Evolutionary conservation across 2,329 filamentous ascomycete species (phyloP), one percentile per base, ranked within the genome.

Genomic region (Colletotrichum agaves): DNA sequence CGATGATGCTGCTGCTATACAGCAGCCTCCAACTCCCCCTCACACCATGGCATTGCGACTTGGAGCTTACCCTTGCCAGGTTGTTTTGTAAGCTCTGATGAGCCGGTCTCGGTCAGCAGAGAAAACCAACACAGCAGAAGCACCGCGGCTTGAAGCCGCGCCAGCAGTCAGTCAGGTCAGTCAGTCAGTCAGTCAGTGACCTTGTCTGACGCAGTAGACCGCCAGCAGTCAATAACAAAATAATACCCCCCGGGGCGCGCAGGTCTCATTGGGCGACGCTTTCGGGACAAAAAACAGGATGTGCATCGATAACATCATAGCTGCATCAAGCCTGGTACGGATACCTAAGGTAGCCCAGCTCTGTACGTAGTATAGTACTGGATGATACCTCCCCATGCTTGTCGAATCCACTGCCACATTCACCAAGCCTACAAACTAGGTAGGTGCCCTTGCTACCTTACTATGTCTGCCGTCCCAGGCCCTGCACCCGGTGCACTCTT

Each of bases 251-350:
- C n/a, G n/a, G n/a, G n/a, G n/a, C n/a, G 53, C 62, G 61, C 15
- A 37, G 46, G 49, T 69, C 56, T 62, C 35, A 69, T 69, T 67
- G 62, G 66, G 35, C 56, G 49, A 56, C 50, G 41, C 17, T 67
- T 66, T 55, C 62, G 23, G 56, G 56, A 61, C 33, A 69, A 52
- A 68, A 68, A 67, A 67, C 66, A 56, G 66, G 66, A 61, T 69
- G 63, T 46, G 49, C 56, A 35, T 67, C 50, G 62, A 69, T 69
- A 69, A 62, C 66, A 69, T 69, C 66, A 69, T 69, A 53, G 66
- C 62, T 69, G 66, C 66, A 69, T 69, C 63, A 69, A 69, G 62
- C 23, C 53, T 37, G 50, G 47, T 27, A 27, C 23, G 23, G 23
- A 27, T 3, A 27, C 23, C 23, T 27, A 27, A 27, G 23, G 23